Conservation (phyloP, 2,329 filamentous ascomycete species). For the Neoascochyta sp. region DNA sequence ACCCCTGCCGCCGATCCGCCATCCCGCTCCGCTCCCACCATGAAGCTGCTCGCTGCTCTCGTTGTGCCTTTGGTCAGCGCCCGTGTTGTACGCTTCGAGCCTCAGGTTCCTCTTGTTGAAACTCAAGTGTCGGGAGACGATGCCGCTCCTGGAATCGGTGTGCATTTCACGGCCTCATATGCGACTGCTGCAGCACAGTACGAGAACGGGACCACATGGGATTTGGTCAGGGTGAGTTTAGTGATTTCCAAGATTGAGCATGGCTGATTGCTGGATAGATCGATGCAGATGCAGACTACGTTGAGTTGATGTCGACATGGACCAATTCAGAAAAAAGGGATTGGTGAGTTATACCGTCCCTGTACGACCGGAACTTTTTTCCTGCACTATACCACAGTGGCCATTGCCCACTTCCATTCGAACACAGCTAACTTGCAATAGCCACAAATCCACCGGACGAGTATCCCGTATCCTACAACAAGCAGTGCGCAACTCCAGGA, state of each 20-base stretch:
- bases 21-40: conserved; percentile 1
- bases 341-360: conserved; percentile 7
- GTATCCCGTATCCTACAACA: conserved; percentile 3
- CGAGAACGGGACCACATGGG: conserved; percentile 18
- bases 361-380: neutral
- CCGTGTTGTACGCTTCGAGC: conserved; percentile 3
- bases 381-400: too few relatives aligned
- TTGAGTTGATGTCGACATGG: conserved; percentile 22
- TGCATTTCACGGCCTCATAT: conserved; percentile 29
- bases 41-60: conserved; percentile 9
- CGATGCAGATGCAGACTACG: conserved; percentile 20
- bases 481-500: conserved; percentile 6
- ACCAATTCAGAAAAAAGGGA: conserved; percentile 7
- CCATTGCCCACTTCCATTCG: too few relatives aligned
- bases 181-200: conserved; percentile 23
- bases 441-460: too few relatives aligned
- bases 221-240: conserved; percentile 17
- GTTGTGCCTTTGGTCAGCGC: conserved; percentile 10
- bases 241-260: too few relatives aligned
- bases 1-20: conserved; percentile 4
- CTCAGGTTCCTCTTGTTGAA: conserved; percentile 1
- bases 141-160: conserved; percentile 14
- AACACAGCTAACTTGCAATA: too few relatives aligned
- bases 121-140: conserved; percentile 5
- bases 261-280: conserved; percentile 5